Evolutionary conservation across 2,329 filamentous ascomycete genomes (phyloP).

Genomic region (Pyrenochaeta sp.): DNA sequence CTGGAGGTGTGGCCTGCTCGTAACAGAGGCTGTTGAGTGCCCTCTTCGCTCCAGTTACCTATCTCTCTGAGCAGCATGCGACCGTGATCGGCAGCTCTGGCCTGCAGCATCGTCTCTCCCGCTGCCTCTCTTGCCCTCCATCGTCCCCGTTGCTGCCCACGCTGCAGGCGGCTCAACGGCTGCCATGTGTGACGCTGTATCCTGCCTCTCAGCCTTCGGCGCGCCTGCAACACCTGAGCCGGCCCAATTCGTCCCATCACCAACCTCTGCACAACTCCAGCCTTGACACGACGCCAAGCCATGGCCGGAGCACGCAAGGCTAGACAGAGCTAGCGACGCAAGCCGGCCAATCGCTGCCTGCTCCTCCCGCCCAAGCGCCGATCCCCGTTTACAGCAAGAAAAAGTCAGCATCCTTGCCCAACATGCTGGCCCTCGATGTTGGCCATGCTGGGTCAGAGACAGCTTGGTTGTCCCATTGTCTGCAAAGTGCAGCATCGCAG

Average conservation of each 20-base stretch:
- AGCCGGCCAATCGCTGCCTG: constrained; percentile 26
- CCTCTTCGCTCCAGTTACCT: no score
- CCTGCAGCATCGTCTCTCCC: constrained; percentile 3
- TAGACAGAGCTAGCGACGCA: constrained; percentile 30
- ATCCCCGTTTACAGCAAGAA: constrained; percentile 40
- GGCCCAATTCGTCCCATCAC: constrained; percentile 20
- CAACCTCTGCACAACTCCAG: constrained; percentile 40
- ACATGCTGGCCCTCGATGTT: constrained; percentile 11
- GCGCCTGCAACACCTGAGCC: constrained; percentile 23
- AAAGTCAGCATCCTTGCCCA: constrained; percentile 30
- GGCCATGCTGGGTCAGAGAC: constrained; percentile 11
- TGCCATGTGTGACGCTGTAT: constrained; percentile 16
- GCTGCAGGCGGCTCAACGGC: constrained; percentile 19
- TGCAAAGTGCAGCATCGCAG: constrained; percentile 6
- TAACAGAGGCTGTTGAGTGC: background rate
- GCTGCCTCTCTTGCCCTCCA: background rate
- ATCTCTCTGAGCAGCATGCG: no score
- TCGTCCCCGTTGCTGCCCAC: constrained; percentile 1
- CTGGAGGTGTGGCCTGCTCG: constrained; percentile 1
- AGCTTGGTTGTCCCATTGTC: constrained; percentile 20
- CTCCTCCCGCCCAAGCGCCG: constrained; percentile 29
- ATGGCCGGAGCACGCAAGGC: constrained; percentile 30
- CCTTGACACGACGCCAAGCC: constrained; percentile 29
- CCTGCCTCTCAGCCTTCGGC: constrained; percentile 8
- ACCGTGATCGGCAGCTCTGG: constrained; percentile 16